These are phyloP conservation scores for Scedosporium minutisporum DNA, from an alignment of 2,329 filamentous ascomycete species.

Conservation along the genomic window DNA sequence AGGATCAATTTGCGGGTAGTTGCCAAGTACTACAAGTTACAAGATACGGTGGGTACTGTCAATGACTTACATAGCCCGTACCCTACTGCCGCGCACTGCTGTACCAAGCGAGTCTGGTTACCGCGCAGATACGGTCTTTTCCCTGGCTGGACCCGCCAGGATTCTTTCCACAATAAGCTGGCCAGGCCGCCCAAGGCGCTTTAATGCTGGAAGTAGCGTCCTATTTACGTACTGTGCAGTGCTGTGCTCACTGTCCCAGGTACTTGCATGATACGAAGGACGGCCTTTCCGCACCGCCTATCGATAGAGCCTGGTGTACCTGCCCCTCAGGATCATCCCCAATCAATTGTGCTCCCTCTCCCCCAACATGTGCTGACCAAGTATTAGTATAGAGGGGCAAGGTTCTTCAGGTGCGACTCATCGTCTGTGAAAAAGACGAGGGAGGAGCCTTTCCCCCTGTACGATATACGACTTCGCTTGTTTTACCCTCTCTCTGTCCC, in stretches of 20 bases:
- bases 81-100: neutral
- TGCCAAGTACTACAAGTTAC: neutral
- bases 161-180: neutral
- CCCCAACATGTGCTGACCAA: no score
- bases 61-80: neutral
- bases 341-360: neutral
- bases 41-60: neutral
- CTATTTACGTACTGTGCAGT: neutral
- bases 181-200: neutral
- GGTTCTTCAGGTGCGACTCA: no score
- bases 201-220: neutral
- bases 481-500: neutral
- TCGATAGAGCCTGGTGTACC: no score
- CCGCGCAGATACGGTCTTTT: neutral
- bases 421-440: no score
- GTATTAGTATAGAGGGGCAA: no score
- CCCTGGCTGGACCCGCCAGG: neutral
- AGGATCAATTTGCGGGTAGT: slow-evolving; percentile 1
- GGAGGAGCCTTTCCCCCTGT: no score
- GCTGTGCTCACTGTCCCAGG: neutral
- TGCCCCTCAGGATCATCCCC: no score
- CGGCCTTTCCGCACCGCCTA: neutral
- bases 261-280: neutral
- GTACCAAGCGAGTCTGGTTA: neutral
- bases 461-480: neutral